Evolutionary conservation across 2,329 filamentous ascomycete genomes (phyloP).

Genomic region (Cyclaneusma minus): DNA sequence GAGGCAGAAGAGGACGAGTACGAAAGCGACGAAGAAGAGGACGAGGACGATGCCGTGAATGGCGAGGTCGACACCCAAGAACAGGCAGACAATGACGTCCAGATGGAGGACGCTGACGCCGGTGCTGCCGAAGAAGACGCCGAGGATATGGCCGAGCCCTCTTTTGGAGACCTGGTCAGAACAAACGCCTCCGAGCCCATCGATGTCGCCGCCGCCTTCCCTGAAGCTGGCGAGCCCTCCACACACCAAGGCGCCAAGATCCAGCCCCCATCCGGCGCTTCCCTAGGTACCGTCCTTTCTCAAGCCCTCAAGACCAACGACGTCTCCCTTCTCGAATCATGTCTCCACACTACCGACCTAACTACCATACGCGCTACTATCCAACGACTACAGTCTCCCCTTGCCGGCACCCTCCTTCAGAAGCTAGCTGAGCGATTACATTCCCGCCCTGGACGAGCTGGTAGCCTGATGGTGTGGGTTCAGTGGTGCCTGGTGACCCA

Average conservation of each 20-base stretch:
- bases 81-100: constrained; percentile 17
- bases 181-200: constrained; percentile 55
- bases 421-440: constrained; percentile 80
- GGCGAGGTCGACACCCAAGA: constrained; percentile 23
- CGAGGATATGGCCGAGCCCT: constrained; percentile 31
- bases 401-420: constrained; percentile 64
- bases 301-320: constrained; percentile 92
- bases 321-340: constrained; percentile 75
- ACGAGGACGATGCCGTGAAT: constrained; percentile 22
- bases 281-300: constrained; percentile 80
- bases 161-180: constrained; percentile 76
- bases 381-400: constrained; percentile 71
- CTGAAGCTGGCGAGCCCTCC: constrained; percentile 18
- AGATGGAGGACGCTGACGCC: constrained; percentile 24
- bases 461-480: constrained; percentile 85
- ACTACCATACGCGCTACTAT: constrained; percentile 75
- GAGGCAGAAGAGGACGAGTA: constrained; percentile 30
- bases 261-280: constrained; percentile 49
- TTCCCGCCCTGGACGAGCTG: constrained; percentile 73
- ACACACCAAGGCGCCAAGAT: constrained; percentile 6
- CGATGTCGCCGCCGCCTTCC: constrained; percentile 51
- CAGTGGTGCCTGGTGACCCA: constrained; percentile 90
- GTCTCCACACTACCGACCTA: constrained; percentile 66
- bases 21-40: constrained; percentile 29
- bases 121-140: constrained; percentile 22